A percentile compares a stretch with the other conserved stretches of the same genome.
Evolutionary conservation across 371 early-diverging fungal genomes (phyloP).

Genomic region (Actinomortierella wolfii): DNA sequence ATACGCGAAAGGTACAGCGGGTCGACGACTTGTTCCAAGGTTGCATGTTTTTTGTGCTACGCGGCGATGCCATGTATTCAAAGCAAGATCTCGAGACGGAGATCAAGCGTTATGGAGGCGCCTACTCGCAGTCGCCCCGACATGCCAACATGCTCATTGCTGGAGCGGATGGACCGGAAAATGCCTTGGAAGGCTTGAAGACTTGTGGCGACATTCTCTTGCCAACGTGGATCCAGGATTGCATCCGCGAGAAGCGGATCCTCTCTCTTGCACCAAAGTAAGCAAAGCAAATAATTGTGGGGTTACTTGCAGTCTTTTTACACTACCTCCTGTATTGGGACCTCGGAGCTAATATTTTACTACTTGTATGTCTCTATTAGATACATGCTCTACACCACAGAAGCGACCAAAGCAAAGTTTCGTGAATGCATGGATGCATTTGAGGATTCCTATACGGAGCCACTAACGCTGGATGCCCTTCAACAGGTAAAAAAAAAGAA

Average conservation of each 20-base stretch:
- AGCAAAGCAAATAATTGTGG: background rate
- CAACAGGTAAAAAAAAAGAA: constrained; percentile 60
- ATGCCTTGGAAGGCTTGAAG: constrained; percentile 50
- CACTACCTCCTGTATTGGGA: background rate
- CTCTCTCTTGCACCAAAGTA: constrained; percentile 66
- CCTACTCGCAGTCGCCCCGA: constrained; percentile 52
- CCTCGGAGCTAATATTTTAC: background rate
- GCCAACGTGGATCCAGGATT: constrained; percentile 66
- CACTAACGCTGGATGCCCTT: constrained; percentile 52
- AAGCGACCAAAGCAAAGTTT: constrained; percentile 51
- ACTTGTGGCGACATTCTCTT: constrained; percentile 54
- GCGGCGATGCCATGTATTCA: constrained; percentile 45
- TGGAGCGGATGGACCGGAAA: constrained; percentile 48
- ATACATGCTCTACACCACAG: constrained; percentile 64
- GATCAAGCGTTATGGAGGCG: constrained; percentile 69
- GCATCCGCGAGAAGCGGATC: constrained; percentile 52
- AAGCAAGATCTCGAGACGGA: constrained; percentile 63
- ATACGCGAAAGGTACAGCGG: constrained; percentile 47
- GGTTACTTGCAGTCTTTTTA: background rate
- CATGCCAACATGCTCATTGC: constrained; percentile 60
- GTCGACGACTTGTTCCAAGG: constrained; percentile 59
- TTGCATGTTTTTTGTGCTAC: constrained; percentile 61
- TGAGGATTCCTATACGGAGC: constrained; percentile 70
- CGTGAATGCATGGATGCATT: constrained; percentile 61
- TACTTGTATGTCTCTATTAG: constrained; percentile 20